These are phyloP conservation scores for Teunomyces kruisii DNA, from an alignment of 805 yeast genomes.

Conservation along the genomic window DNA sequence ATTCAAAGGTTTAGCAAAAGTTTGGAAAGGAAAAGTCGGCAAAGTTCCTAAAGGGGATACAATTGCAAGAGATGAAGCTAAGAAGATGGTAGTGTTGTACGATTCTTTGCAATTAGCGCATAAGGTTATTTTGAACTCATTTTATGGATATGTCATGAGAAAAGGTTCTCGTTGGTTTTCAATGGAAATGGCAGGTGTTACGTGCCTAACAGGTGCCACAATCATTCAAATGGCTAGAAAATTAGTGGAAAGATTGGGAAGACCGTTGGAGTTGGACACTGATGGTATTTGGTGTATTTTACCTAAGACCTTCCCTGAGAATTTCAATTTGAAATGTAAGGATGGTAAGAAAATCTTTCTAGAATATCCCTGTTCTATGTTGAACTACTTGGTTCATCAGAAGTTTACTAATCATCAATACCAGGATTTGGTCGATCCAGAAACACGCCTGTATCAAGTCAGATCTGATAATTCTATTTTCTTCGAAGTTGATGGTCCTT, in stretches of 20 bases:
- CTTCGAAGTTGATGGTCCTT: conserved; percentile 98
- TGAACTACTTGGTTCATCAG: conserved; percentile 88
- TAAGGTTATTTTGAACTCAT: conserved; percentile 92
- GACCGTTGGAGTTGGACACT: conserved; percentile 95
- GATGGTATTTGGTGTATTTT: conserved; percentile 99
- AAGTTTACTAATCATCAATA: conserved; percentile 93
- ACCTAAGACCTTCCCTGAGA: conserved; percentile 92
- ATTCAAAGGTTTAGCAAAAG: conserved; percentile 88
- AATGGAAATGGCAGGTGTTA: conserved; percentile 99
- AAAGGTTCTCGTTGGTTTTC: conserved; percentile 99
- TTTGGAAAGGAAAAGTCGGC: conserved; percentile 82
- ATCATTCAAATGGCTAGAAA: conserved; percentile 96
- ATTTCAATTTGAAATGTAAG: conserved; percentile 65
- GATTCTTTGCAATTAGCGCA: conserved; percentile 97
- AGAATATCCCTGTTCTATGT: conserved; percentile 95
- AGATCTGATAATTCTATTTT: conserved; percentile 90
- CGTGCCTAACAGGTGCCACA: conserved; percentile 96
- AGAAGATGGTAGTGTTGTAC: conserved; percentile 88
- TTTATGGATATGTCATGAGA: conserved; percentile 98
- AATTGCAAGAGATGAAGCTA: conserved; percentile 79
- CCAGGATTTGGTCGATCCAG: conserved; percentile 77
- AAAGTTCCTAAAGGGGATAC: conserved; percentile 53
- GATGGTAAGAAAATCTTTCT: conserved; percentile 75
- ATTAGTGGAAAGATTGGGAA: conserved; percentile 86
- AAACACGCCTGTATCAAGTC: conserved; percentile 66